Evolutionary conservation across 208 protist species (phyloP), one percentile per base, ranked within the genome.

Genomic region (Acanthamoeba castellanii): DNA sequence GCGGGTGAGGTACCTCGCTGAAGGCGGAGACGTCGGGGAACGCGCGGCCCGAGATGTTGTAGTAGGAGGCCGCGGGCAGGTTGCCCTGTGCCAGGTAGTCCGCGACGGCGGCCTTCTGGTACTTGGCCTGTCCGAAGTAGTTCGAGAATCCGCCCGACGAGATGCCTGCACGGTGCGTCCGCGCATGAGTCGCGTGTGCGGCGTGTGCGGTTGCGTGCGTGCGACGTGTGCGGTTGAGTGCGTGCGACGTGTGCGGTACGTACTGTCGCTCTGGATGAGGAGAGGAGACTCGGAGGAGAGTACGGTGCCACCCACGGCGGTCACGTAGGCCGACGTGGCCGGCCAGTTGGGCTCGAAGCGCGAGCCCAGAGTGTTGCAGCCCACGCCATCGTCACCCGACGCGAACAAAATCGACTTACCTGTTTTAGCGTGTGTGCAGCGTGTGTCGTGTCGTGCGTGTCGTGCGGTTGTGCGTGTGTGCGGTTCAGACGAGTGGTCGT

Each of bases 1-100:
- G 14, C 3, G 14, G 50, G 50, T 42, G 3, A n/a, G 0, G 64
- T 22, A 85, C 76, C 76, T 85, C 76, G 61, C 92, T 87, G 74
- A 94, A 47, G 25, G 92, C 78, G 45, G 78, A 30, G 27, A 97
- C 85, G 70, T 97, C 96, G 11, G 96, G 96, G 72, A 72, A 85
- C 6, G 52, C 96, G 11, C 94, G 55, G 61, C 81, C 55, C 6
- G 30, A 57, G 87, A n/a, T 88, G 74, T 90, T 95, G 87, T 72
- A 92, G 91, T 72, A 95, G 16, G 37, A 78, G 55, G 27, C 25
- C 25, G 90, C n/a, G 47, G 76, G 76, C 34, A 85, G 76, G 76
- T 22, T 37, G 47, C 76, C 76, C 25, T 34, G 37, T 0, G 37
- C 34, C 11, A 93, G 37, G 42, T 61, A 78, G 64, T 2, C 45